Base-by-base conservation (phyloP, 2,329 filamentous ascomycete species). In the Macroventuria anomochaeta region DNA sequence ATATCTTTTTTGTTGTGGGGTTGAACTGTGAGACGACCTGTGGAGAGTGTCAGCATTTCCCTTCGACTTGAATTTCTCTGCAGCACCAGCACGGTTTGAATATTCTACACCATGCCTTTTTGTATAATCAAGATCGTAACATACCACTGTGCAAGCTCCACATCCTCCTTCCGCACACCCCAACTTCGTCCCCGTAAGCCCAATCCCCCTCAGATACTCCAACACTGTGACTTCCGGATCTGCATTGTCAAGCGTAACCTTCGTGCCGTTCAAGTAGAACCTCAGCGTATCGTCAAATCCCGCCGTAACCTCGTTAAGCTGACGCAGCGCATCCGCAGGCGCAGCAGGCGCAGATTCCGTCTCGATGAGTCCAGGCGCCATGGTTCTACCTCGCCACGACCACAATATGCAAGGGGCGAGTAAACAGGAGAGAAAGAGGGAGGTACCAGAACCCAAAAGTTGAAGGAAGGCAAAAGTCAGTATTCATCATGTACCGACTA, bases 111-210 rank as follows among this genome's bases (percentile, higher is more conserved):
- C 3, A 17, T 1, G 2, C 20, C 12, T 15, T 15, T 17, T 8
- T 3, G 23, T n/a, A 34, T 13, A 31, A 54, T 49, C 50, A 37
- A 40, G 31, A 65, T 5, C 18, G 8, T 17, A 49, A 76, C 79
- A 58, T 78, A 83, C 93, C 38, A 97, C 91, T 36, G 93, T 97
- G 72, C 93, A 97, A 60, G 95, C 95, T 67, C 95, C 95, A 70
- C 95, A 99, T 2, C 95, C 95, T 58, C 95, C 95, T 79, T 99
- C 95, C 42, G 91, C 91, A 77, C 95, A 99, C 40, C 95, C 95
- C 76, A 97, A 83, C 76, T 99, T 99, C 11, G 95, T 97, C 12
- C 95, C 95, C 4, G 93, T 97, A 64, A 97, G 80, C 0, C 95
- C 95, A 70, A 97, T 90, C 17, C 93, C 93, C 58, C 95, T 85